A percentile compares a stretch with the other conserved stretches of the same genome.
Conservation (phyloP, 306 rosid genomes). For the Coriaria nepalensis region DNA sequence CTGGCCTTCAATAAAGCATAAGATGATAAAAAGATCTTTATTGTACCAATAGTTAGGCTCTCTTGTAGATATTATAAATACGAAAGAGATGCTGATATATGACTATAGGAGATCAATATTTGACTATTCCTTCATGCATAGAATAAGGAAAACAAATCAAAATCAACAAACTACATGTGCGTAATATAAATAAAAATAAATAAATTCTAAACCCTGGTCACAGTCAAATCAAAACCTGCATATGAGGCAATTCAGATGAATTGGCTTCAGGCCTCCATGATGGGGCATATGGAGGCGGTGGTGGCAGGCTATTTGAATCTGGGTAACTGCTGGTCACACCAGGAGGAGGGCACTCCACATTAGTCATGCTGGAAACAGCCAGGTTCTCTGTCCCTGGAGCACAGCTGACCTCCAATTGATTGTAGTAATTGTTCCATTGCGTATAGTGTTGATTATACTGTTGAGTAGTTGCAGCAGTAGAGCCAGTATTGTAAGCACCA, state of each 20-base stretch:
- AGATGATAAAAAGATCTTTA: too few relatives aligned
- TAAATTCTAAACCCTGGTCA: conserved; percentile 4
- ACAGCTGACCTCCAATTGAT: conserved; percentile 90
- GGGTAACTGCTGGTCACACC: conserved; percentile 41
- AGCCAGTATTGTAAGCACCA: conserved; percentile 49
- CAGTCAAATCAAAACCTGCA: conserved; percentile 70
- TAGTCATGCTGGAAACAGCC: conserved; percentile 47
- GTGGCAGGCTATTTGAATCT: conserved; percentile 41
- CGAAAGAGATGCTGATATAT: too few relatives aligned
- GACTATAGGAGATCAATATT: too few relatives aligned
- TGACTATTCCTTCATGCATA: too few relatives aligned
- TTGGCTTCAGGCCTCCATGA: conserved; percentile 75
- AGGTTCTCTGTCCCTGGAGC: conserved; percentile 97
- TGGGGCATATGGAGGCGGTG: conserved; percentile 44
- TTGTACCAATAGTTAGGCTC: too few relatives aligned
- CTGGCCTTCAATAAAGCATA: too few relatives aligned
- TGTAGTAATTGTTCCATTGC: conserved; percentile 91
- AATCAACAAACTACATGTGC: too few relatives aligned
- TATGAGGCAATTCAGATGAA: conserved; percentile 47
- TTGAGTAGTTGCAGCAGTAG: conserved; percentile 37
- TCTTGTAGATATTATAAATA: too few relatives aligned
- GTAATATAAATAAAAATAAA: too few relatives aligned
- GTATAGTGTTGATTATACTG: conserved; percentile 76
- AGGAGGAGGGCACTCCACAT: conserved; percentile 43
- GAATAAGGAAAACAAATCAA: not conserved